phyloP scores from a whole-genome alignment of 1,284 basidiomycete species.

The Cystobasidiaceae sp. region DNA sequence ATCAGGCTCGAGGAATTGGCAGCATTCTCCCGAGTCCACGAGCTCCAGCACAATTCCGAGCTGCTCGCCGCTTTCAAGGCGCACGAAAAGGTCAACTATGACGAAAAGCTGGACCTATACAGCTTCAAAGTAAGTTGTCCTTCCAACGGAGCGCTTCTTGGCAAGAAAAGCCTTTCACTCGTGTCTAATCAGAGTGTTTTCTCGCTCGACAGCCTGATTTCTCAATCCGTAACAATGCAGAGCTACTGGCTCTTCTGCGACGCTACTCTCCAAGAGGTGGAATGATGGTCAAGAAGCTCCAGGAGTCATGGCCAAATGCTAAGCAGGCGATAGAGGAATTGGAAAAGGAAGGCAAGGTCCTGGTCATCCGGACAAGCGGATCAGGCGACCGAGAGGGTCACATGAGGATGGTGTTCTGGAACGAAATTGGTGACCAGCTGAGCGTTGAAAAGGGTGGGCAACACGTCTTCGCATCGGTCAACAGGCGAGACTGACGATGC shows the following conservation, averaged over 20 bases:
- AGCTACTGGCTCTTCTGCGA: constrained; percentile 73
- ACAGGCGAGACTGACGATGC: not conserved
- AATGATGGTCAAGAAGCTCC: constrained; percentile 72
- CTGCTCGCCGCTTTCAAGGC: constrained; percentile 70
- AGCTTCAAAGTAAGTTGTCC: constrained; percentile 64
- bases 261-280: constrained; percentile 71
- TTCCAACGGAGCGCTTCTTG: too few species aligned
- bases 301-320: constrained; percentile 85
- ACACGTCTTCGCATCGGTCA: not conserved
- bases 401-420: constrained; percentile 83
- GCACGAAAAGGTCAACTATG: constrained; percentile 71
- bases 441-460: constrained; percentile 70
- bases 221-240: constrained; percentile 72
- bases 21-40: constrained; percentile 37
- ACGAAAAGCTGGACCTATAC: constrained; percentile 75
- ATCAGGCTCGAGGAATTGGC: constrained; percentile 42
- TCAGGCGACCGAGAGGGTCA: constrained; percentile 65
- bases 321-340: constrained; percentile 73
- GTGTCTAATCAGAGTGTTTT: too few species aligned
- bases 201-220: constrained; percentile 67
- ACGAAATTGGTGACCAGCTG: constrained; percentile 63
- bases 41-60: constrained; percentile 62
- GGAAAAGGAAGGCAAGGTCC: constrained; percentile 77
- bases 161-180: too few species aligned
- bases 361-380: constrained; percentile 65